Conservation (phyloP, 441 rosid species). For the Raphanus hybrid region DNA sequence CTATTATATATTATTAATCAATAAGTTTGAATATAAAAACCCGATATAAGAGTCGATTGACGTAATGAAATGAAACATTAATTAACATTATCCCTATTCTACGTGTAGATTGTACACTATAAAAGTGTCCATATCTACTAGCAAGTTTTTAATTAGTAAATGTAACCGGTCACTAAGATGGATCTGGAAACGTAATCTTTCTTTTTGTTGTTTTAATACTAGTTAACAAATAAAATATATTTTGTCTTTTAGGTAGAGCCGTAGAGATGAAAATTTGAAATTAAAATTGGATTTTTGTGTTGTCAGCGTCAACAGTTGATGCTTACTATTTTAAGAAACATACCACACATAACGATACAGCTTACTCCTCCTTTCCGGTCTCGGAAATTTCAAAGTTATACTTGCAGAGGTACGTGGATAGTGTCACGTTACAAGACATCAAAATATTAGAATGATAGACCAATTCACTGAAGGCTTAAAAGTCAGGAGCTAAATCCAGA, state of each 20-base stretch:
- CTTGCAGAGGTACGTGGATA: neutral
- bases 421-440: neutral
- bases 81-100: neutral
- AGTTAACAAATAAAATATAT: neutral
- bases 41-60: too few species aligned
- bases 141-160: neutral
- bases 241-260: neutral
- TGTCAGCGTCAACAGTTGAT: neutral
- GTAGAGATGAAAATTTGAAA: neutral
- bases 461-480: neutral
- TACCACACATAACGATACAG: neutral
- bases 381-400: neutral
- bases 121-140: neutral
- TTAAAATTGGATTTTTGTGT: neutral
- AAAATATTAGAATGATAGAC: neutral
- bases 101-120: constrained; percentile 26
- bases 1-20: too few species aligned
- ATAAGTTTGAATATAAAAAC: too few species aligned
- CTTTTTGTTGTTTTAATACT: neutral
- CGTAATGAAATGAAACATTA: neutral
- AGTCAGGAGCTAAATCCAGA: neutral
- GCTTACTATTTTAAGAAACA: neutral
- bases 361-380: neutral
- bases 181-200: constrained; percentile 20
- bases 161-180: neutral